These are phyloP conservation scores for Quercus bicolor DNA, from an alignment of 306 rosid genomes.

Conservation along the genomic window DNA sequence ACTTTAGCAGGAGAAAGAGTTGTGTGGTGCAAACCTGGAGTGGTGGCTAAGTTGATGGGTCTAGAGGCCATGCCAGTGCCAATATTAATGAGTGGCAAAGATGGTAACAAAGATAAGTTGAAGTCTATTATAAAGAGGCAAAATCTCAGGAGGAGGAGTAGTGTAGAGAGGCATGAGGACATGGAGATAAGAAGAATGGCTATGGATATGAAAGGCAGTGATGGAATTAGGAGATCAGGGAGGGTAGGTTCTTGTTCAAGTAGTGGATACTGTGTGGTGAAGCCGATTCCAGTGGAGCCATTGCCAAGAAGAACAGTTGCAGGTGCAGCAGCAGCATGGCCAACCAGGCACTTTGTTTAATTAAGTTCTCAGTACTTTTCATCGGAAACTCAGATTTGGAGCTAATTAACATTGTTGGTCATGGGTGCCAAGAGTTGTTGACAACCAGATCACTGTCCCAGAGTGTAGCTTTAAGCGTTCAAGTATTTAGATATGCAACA, in stretches of 20 bases:
- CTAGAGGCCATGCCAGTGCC: constrained; percentile 80
- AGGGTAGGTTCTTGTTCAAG: constrained; percentile 32
- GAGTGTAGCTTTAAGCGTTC: background rate
- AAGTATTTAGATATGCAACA: background rate
- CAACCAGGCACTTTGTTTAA: background rate
- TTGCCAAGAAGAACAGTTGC: background rate
- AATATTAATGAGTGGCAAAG: constrained; percentile 5
- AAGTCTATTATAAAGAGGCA: constrained; percentile 30
- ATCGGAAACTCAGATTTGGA: background rate
- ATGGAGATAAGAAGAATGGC: constrained; percentile 42
- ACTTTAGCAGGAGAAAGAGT: constrained; percentile 73
- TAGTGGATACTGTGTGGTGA: constrained; percentile 39
- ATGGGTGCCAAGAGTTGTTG: background rate
- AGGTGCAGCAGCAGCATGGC: background rate
- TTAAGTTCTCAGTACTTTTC: background rate
- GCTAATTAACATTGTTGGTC: no score
- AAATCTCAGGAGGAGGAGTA: constrained; percentile 33
- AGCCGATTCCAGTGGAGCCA: constrained; percentile 25
- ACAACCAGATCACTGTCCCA: no score
- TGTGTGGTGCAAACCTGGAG: constrained; percentile 85
- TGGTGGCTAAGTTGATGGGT: constrained; percentile 91
- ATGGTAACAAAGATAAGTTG: constrained; percentile 30
- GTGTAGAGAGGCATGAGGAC: constrained; percentile 29
- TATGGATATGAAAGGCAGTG: constrained; percentile 3
- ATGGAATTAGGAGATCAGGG: constrained; percentile 22